Evolutionary conservation across 139 green algal genomes (phyloP), one percentile per base, ranked within the genome.

Genomic region (Yamagishiella unicocca): DNA sequence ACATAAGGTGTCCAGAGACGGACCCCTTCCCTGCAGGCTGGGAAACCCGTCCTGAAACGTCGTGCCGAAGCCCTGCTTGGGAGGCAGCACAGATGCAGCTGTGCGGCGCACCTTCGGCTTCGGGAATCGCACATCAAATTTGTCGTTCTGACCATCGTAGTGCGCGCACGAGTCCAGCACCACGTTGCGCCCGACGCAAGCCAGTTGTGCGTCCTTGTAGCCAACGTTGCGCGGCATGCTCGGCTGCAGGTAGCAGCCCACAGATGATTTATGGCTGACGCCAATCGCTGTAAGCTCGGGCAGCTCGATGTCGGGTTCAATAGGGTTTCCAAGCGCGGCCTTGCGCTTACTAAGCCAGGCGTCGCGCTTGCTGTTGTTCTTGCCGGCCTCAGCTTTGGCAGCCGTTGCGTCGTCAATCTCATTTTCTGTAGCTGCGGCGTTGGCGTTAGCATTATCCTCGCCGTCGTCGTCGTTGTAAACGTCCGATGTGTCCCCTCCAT

Each of bases 131-230:
- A 88, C 46, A 1, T 82, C 53, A 35, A 82, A 88, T 1, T 55
- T 68, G 22, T 73, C 35, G 5, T 70, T 68, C 82, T 82, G 53
- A 19, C 82, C 82, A 50, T 82, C 82, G 40, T 82, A 88, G 14
- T 40, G 38, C 10, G 68, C 68, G 50, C 82, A 88, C 19, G 68
- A 43, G 82, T 88, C 82, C 68, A 88, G 82, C 67, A 88, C 68
- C 38, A 88, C 68, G n/a, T 88, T 88, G 22, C 68, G 82, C 22
- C 68, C 82, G 50, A 88, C 35, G 50, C 82, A 88, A 14, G 82
- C 29, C 53, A 81, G 29, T 68, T 82, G 82, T 37, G 82, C 82
- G 82, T 88, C 82, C 82, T 88, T 88, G 67, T 77, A 77, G 31
- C 80, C 80, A n/a, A 77, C 43, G 33, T 86, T 86, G 62, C 80